Conservation (phyloP, 257 asterid genomes). For the Fraxinus cuspidata region DNA sequence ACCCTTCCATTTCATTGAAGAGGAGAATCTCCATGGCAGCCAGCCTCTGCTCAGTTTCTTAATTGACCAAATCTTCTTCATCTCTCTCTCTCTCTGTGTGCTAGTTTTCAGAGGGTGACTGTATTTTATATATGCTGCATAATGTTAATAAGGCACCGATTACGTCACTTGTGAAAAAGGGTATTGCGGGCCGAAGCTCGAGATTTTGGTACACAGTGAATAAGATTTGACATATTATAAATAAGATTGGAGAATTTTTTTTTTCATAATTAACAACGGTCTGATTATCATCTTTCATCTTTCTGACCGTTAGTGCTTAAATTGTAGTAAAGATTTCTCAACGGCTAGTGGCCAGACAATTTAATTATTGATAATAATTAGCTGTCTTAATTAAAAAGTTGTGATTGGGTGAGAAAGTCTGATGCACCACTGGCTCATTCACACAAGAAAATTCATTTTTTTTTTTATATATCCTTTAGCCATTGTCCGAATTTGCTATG, state of each 20-base stretch:
- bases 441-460: not conserved
- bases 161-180: not conserved
- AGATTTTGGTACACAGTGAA: not conserved
- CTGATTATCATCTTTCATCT: not conserved
- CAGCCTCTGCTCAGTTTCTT: conserved; percentile 34
- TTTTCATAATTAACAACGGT: not conserved
- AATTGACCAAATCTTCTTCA: conserved; percentile 34
- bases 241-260: not conserved
- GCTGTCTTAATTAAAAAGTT: not conserved
- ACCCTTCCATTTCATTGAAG: conserved; percentile 33
- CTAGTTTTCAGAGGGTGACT: not conserved
- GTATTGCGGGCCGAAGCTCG: conserved; percentile 34
- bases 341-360: conserved; percentile 26
- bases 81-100: conserved; percentile 9
- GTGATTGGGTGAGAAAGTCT: not conserved
- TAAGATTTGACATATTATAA: not conserved
- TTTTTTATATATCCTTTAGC: too few species aligned
- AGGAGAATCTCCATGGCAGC: conserved; percentile 33
- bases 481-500: too few species aligned
- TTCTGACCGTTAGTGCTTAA: not conserved
- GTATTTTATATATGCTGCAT: not conserved
- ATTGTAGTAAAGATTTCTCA: conserved; percentile 2
- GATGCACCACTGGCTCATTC: not conserved
- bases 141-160: conserved; percentile 12
- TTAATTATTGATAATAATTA: not conserved